Base-by-base conservation (phyloP, 179 eudicot species). In the Dionaea muscipula region DNA sequence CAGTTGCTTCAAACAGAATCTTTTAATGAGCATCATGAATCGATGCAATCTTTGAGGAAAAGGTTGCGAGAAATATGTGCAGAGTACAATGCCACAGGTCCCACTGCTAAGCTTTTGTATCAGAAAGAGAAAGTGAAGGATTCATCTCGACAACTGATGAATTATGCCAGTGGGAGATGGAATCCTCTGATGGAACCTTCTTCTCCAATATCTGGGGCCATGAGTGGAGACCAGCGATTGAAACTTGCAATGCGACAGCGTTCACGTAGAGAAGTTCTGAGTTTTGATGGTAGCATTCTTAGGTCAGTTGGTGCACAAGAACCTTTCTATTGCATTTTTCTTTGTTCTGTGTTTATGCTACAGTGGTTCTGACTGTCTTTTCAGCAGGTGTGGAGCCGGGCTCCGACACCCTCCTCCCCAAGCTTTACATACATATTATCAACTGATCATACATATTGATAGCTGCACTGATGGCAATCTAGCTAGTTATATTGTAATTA, bases 101-200 rank as follows among this genome's bases (percentile, higher is more conserved):
- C 94, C 15, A 72, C 82, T 38, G 94, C 95, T 35, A 87, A 69
- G 67, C 71, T 82, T 63, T 70, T 91, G 46, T 85, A 91, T 67
- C 91, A 86, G 63, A 77, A 68, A 60, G 98, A 91, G 69, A 84
- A 77, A 54, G 26, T 81, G 20, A 84, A 74, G 73, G 78, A 69
- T 24, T 51, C 73, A 46, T 74, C 90, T 47, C 62, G 74, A 49
- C 84, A 77, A 38, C 88, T 84, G 45, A 87, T 81, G 88, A 80
- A 72, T 68, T 91, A 87, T 71, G 98, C 98, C 1, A 87, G 95
- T 66, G 91, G 88, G 66, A 84, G 78, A 68, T 91, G 98, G 98
- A 87, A 87, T 56, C 94, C 98, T 46, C 80, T 82, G 61, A 71
- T 73, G 49, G 95, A 87, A 56, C 98, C 95, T 64, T 87, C 98